These are phyloP conservation scores for Penicillium ucsense DNA, from an alignment of 495 filamentous ascomycete species.

Conservation along the genomic window DNA sequence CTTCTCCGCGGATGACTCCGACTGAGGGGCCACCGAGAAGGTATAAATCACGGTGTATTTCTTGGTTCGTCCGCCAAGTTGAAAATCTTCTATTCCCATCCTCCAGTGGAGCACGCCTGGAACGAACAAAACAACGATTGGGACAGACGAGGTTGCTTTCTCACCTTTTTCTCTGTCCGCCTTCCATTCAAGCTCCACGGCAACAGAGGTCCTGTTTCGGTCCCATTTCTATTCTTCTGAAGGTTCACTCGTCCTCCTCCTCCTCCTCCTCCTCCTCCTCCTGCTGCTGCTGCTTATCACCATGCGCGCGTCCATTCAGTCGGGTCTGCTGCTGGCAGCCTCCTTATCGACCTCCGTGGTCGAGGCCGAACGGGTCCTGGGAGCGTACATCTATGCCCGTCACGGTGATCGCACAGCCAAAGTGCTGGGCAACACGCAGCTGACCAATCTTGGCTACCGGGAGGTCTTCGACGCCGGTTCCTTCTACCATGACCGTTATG, in stretches of 20 bases:
- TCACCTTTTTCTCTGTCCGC: no score
- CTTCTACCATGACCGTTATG: constrained; percentile 55
- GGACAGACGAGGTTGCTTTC: no score
- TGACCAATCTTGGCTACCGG: constrained; percentile 51
- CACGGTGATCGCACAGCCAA: constrained; percentile 58
- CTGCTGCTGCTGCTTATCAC: neutral
- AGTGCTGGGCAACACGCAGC: constrained; percentile 36
- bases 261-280: neutral
- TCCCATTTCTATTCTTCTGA: neutral
- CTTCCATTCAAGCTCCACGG: no score
- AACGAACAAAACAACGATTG: no score
- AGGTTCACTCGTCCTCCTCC: neutral
- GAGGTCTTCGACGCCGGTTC: constrained; percentile 52
- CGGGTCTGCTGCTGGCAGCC: constrained; percentile 23
- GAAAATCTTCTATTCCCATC: no score
- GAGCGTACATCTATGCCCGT: constrained; percentile 54
- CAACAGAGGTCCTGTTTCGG: neutral
- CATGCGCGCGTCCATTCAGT: constrained; percentile 25
- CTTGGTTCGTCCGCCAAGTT: no score
- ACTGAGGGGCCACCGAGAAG: no score
- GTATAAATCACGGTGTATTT: no score
- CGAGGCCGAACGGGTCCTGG: constrained; percentile 50
- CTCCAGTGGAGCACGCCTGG: no score
- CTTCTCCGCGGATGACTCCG: no score
- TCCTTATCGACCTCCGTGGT: constrained; percentile 23